Evolutionary conservation across 768 basidiomycete species (phyloP), one percentile per base, ranked within the genome.

Genomic region (Galerina marginata): DNA sequence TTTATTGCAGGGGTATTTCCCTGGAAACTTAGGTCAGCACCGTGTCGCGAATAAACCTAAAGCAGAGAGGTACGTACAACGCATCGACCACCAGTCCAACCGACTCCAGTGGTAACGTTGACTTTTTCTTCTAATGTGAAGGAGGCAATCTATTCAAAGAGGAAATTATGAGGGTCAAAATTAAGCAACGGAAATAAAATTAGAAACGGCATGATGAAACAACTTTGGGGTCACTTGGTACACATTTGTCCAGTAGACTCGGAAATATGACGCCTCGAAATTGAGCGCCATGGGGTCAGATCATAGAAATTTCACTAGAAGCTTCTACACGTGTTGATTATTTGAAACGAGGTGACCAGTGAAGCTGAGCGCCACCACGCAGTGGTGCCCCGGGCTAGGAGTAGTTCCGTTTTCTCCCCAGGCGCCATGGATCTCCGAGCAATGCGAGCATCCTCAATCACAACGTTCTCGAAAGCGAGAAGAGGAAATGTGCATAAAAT

Each of bases 31-130:
- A 44, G 25, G n/a, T 23, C 10, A 14, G 9, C 36, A 39, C 29
- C 16, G 42, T 23, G 42, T 29, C 47, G 16, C 39, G 2, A 25
- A 26, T 11, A 11, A 33, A 23, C 2, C 11, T 26, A 40, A 29
- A 63, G 44, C 3, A 56, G 11, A 25, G 29, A 54, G 26, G 50
- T 55, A 74, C 82, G 64, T 67, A 84, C 91, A 11, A 92, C 89
- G 69, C 91, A 93, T 2, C 78, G 82, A 1, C 90, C 90, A 54
- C 72, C 74, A 68, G 66, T 66, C 87, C 87, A 89, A n/a, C 86
- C 86, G 1, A 89, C 81, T 42, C 90, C 90, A 5, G 89, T 91
- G 10, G 81, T 80, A 4, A 88, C 71, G 49, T 81, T 86, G 7
- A 85, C 83, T 68, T 91, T 91, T 71, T 90, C 83, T 57, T 87